Evolutionary conservation across 768 basidiomycete species (phyloP).

Genomic region (Tulasnella calospora): DNA sequence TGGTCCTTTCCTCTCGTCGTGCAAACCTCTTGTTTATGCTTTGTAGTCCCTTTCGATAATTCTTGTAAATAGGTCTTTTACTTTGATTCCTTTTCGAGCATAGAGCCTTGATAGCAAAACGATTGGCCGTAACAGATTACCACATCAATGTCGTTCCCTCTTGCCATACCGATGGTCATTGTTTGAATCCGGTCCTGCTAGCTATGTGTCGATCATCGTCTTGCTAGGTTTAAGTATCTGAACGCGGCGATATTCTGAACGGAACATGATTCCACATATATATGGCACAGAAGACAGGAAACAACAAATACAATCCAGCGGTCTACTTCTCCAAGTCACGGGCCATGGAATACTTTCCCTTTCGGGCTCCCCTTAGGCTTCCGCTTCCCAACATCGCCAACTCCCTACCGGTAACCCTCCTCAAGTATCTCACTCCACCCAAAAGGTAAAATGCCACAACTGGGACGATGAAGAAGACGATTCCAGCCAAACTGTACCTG

Average conservation of each 20-base stretch:
- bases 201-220: too few relatives aligned
- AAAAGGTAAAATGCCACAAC: constrained; percentile 11
- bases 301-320: neutral
- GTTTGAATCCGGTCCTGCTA: too few relatives aligned
- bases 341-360: constrained; percentile 14
- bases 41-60: neutral
- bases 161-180: too few relatives aligned
- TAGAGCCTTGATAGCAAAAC: neutral
- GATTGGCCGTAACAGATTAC: neutral
- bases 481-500: constrained; percentile 19
- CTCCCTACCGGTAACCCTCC: constrained; percentile 21
- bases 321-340: constrained; percentile 20
- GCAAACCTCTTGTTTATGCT: neutral
- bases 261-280: neutral
- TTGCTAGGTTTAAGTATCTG: neutral
- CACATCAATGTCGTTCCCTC: too few relatives aligned
- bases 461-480: constrained; percentile 21
- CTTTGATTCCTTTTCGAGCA: neutral
- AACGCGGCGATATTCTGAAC: neutral
- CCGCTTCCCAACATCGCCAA: neutral
- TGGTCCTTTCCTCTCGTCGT: neutral
- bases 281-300: neutral
- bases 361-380: neutral
- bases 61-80: neutral
- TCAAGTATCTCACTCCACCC: constrained; percentile 20